Evolutionary conservation across 768 basidiomycete genomes (phyloP).

Genomic region (Coprinopsis cinerea): DNA sequence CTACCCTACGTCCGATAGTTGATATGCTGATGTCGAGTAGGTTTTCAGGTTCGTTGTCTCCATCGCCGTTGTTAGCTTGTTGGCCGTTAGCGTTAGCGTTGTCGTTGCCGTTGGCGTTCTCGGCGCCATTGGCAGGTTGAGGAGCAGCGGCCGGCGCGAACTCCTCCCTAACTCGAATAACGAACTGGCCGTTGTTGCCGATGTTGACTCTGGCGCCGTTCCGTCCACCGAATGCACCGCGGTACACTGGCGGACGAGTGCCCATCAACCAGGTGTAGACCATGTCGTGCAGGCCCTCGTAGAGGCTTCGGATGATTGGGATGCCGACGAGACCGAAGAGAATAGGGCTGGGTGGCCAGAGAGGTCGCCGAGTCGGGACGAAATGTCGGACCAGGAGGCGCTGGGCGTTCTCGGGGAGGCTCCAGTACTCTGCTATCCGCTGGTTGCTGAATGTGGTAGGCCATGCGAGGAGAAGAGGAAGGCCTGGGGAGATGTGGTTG

Average conservation of each 20-base stretch:
- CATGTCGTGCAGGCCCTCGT: conserved; percentile 34
- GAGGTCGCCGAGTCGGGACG: conserved; percentile 5
- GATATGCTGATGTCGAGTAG: conserved; percentile 52
- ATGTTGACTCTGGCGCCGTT: conserved; percentile 19
- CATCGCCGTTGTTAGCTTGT: conserved; percentile 37
- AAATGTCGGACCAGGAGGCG: conserved; percentile 29
- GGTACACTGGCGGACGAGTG: conserved; percentile 21
- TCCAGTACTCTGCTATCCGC: conserved; percentile 28
- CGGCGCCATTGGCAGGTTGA: conserved; percentile 1
- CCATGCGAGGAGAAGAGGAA: conserved; percentile 45
- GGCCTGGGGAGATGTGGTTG: conserved; percentile 28
- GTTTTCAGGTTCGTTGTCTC: conserved; percentile 38
- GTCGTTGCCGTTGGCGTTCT: conserved; percentile 13
- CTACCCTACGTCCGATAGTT: conserved; percentile 60
- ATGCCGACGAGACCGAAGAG: conserved; percentile 48
- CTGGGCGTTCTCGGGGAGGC: conserved; percentile 25
- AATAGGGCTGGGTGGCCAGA: conserved; percentile 60
- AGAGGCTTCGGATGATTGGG: conserved; percentile 41
- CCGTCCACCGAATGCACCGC: conserved; percentile 18
- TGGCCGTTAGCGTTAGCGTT: conserved; percentile 26
- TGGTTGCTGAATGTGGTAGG: conserved; percentile 31
- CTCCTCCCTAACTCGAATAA: conserved; percentile 28
- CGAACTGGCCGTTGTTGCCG: conserved; percentile 26
- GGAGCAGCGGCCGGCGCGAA: neutral
- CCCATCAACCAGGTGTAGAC: conserved; percentile 42